Conservation (phyloP, 805 yeast species). For the Spathaspora passalidarum region DNA sequence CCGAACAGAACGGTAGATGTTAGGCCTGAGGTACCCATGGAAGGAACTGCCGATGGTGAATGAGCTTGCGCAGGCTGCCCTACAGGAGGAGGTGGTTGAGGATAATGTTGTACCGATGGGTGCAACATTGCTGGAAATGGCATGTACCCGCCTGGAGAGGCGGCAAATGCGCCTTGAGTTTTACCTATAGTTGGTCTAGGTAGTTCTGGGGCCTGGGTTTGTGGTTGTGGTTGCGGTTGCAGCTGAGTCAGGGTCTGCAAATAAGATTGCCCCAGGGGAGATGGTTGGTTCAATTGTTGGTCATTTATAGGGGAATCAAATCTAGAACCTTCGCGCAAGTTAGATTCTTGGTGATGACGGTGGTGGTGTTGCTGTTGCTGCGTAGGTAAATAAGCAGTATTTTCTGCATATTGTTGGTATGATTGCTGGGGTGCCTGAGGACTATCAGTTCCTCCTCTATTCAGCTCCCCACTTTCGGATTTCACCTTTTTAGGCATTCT, state of each 20-base stretch:
- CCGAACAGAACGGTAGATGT: background rate
- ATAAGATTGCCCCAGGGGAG: background rate
- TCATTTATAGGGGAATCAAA: background rate
- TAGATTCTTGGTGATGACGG: background rate
- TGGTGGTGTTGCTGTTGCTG: background rate
- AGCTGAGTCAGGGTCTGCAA: background rate
- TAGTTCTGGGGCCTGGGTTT: constrained; percentile 3
- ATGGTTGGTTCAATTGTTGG: background rate
- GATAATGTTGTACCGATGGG: background rate
- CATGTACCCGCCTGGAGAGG: constrained; percentile 2
- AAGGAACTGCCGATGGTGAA: too few species aligned
- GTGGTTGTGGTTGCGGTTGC: background rate
- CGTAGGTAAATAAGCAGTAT: background rate
- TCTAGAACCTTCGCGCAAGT: background rate
- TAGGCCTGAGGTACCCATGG: background rate
- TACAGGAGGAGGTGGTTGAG: background rate
- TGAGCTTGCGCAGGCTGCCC: too few species aligned
- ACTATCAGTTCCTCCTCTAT: background rate
- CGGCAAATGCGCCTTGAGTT: background rate
- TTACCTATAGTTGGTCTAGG: constrained; percentile 1
- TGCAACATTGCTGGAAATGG: constrained; percentile 1
- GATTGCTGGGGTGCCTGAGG: background rate
- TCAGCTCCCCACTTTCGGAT: background rate
- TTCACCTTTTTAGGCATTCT: background rate
- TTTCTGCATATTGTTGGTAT: background rate